Conservation (phyloP, 805 yeast species). For the Saturnispora hagleri region DNA sequence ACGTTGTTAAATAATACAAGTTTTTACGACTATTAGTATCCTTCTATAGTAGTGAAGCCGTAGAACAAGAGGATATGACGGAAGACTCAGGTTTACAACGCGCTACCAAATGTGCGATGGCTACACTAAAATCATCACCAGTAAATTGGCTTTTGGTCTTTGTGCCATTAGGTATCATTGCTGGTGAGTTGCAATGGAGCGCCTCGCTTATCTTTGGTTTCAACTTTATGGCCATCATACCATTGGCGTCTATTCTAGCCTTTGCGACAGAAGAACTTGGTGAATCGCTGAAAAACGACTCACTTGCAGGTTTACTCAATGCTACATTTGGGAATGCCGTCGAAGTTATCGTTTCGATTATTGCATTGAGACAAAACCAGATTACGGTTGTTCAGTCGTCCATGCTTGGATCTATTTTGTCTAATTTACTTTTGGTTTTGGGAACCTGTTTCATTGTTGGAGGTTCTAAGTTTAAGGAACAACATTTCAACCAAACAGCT, state of each 20-base stretch:
- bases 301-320: slow-evolving; percentile 86
- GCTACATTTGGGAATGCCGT: slow-evolving; percentile 98
- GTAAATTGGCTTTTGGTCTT: slow-evolving; percentile 69
- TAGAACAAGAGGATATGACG: neutral
- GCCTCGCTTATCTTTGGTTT: slow-evolving; percentile 51
- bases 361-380: slow-evolving; percentile 80
- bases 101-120: neutral
- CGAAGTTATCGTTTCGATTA: slow-evolving; percentile 87
- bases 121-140: slow-evolving; percentile 31
- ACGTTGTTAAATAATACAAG: no score
- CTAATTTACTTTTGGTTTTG: slow-evolving; percentile 78
- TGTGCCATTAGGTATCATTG: slow-evolving; percentile 83
- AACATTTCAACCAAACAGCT: slow-evolving; percentile 87
- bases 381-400: slow-evolving; percentile 93
- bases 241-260: slow-evolving; percentile 83
- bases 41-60: neutral
- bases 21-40: no score
- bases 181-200: slow-evolving; percentile 51
- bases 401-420: slow-evolving; percentile 89
- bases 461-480: slow-evolving; percentile 79
- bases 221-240: slow-evolving; percentile 85
- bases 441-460: slow-evolving; percentile 96
- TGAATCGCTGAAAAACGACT: slow-evolving; percentile 72
- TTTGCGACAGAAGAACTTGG: slow-evolving; percentile 91
- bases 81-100: neutral